Percentiles rank a stretch among this genome's conserved stretches.
These are phyloP conservation scores for Cucurbita moschata DNA, from an alignment of 306 rosid genomes.

Conservation along the genomic window DNA sequence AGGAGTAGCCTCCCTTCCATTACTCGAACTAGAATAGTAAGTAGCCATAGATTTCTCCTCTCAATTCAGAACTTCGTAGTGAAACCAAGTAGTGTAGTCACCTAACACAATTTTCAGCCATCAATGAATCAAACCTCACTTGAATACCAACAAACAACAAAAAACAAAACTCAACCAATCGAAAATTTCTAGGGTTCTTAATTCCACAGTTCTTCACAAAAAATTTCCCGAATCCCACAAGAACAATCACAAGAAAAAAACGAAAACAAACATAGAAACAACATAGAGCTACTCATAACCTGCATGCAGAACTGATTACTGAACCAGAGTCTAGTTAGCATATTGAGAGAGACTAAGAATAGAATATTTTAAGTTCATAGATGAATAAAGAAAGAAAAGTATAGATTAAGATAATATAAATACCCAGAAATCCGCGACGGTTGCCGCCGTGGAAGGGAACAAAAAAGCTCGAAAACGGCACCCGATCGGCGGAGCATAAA, in stretches of 20 bases:
- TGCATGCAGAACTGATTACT: constrained; percentile 3
- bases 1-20: constrained; percentile 31
- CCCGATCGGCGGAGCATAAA: constrained; percentile 23
- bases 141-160: not conserved
- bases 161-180: not conserved
- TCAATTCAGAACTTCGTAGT: constrained; percentile 10
- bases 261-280: not conserved
- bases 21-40: constrained; percentile 31
- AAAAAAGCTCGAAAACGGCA: constrained; percentile 25
- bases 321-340: not conserved
- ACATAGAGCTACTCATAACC: not conserved
- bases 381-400: not conserved
- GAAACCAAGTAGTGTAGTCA: constrained; percentile 3
- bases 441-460: constrained; percentile 34
- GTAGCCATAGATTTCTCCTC: constrained; percentile 37
- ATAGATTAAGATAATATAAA: not conserved
- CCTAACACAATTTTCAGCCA: not conserved
- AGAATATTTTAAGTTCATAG: not conserved
- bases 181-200: not conserved
- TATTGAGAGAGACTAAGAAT: not conserved
- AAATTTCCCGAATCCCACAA: not conserved
- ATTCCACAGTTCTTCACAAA: not conserved
- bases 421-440: constrained; percentile 31
- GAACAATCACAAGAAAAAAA: not conserved
- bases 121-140: not conserved